phyloP scores from a whole-genome alignment of 2,329 filamentous ascomycete genomes.

The Pyrenochaeta sp. region DNA sequence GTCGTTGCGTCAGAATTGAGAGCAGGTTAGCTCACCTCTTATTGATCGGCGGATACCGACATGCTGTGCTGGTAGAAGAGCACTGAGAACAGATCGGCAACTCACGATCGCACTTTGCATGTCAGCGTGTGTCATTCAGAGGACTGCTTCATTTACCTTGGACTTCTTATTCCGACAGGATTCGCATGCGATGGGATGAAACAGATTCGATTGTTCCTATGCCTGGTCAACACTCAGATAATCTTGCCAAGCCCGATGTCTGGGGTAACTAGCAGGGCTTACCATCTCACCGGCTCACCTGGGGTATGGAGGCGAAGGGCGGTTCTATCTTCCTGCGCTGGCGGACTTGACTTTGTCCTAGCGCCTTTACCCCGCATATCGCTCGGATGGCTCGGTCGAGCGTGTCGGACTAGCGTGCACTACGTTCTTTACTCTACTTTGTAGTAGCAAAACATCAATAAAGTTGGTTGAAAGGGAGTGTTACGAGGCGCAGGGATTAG shows the following conservation, averaged over 20 bases:
- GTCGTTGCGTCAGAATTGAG: neutral
- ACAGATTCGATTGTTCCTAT: constrained; percentile 14
- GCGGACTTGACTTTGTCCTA: constrained; percentile 36
- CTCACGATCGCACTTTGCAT: constrained; percentile 26
- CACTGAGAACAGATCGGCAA: constrained; percentile 33
- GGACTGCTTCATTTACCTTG: constrained; percentile 18
- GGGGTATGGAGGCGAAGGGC: constrained; percentile 4
- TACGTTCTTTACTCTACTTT: no score
- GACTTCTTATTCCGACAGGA: constrained; percentile 37
- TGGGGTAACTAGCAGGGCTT: constrained; percentile 7
- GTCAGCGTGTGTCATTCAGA: constrained; percentile 5
- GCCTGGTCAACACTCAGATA: neutral
- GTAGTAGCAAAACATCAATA: no score
- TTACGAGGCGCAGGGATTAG: no score
- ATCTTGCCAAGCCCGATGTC: constrained; percentile 4
- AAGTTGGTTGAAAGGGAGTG: no score
- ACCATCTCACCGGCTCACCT: constrained; percentile 19
- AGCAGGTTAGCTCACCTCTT: constrained; percentile 20
- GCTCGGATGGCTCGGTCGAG: no score
- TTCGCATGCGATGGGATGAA: constrained; percentile 36
- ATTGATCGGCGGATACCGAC: constrained; percentile 30
- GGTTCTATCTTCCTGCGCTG: constrained; percentile 22
- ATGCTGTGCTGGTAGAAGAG: constrained; percentile 10
- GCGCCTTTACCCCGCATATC: neutral
- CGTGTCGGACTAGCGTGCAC: no score